phyloP scores from a whole-genome alignment of 805 yeast genomes.

The Starmerella sp. region DNA sequence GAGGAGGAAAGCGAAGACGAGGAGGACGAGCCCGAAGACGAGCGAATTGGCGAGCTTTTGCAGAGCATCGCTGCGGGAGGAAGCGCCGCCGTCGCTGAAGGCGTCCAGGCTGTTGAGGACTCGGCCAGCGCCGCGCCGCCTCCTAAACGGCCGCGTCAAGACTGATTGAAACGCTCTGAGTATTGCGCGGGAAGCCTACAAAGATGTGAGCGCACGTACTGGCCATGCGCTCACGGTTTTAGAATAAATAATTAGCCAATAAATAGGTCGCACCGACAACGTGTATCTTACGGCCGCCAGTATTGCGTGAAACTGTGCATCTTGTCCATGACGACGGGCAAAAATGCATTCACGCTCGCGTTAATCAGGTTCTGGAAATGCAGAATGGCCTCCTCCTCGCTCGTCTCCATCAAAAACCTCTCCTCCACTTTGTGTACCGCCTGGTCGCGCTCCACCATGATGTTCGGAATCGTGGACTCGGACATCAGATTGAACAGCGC shows the following conservation, averaged over 20 bases:
- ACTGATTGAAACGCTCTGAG: not conserved
- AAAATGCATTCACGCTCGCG: slow-evolving; percentile 83
- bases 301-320: slow-evolving; percentile 93
- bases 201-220: too few relatives aligned
- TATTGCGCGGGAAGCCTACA: too few relatives aligned
- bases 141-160: not conserved
- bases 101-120: not conserved
- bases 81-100: not conserved
- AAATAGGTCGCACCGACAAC: not conserved
- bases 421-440: slow-evolving; percentile 88
- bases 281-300: slow-evolving; percentile 57
- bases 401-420: slow-evolving; percentile 83
- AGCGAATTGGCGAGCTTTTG: not conserved
- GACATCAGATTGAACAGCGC: slow-evolving; percentile 90
- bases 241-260: not conserved
- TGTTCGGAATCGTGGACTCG: slow-evolving; percentile 85
- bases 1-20: slow-evolving; percentile 6
- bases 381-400: slow-evolving; percentile 89
- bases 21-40: slow-evolving; percentile 10
- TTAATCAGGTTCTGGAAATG: slow-evolving; percentile 91
- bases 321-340: slow-evolving; percentile 92
- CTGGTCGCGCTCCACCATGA: slow-evolving; percentile 70
- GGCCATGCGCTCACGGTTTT: too few relatives aligned
- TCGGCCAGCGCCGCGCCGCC: not conserved
- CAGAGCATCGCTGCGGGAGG: not conserved